Evolutionary conservation across 345 rosid genomes (phyloP).

Genomic region (Linum usitatissimum): DNA sequence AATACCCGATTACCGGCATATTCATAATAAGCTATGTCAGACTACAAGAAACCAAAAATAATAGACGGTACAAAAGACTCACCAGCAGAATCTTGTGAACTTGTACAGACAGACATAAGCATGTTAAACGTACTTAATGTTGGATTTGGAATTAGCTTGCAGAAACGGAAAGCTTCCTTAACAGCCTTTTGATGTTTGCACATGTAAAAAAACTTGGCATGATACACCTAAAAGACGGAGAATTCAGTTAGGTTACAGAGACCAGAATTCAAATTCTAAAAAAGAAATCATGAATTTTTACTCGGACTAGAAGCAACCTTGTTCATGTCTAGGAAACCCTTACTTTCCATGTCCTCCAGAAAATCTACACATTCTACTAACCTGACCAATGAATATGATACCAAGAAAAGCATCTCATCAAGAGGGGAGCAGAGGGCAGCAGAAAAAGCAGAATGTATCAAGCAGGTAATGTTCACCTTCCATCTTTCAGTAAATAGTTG

Average conservation of each 20-base stretch:
- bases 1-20: slow-evolving; percentile 13
- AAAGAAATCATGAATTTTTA: slow-evolving; percentile 7
- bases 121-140: slow-evolving; percentile 90
- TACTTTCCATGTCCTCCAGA: slow-evolving; percentile 66
- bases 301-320: slow-evolving; percentile 37
- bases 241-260: slow-evolving; percentile 6
- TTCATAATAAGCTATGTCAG: neutral
- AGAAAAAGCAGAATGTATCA: neutral
- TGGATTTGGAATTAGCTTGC: slow-evolving; percentile 68
- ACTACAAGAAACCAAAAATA: slow-evolving; percentile 1
- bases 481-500: slow-evolving; percentile 45
- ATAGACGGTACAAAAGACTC: slow-evolving; percentile 14
- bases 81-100: slow-evolving; percentile 73
- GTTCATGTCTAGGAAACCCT: slow-evolving; percentile 58
- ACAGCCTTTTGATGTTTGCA: slow-evolving; percentile 66
- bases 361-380: slow-evolving; percentile 54
- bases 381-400: slow-evolving; percentile 30
- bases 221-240: slow-evolving; percentile 51
- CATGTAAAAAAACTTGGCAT: slow-evolving; percentile 59
- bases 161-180: slow-evolving; percentile 78
- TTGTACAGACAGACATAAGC: slow-evolving; percentile 83
- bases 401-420: slow-evolving; percentile 11
- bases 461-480: slow-evolving; percentile 41
- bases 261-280: neutral
- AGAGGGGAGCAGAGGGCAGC: slow-evolving; percentile 5